Evolutionary conservation across 371 early-diverging fungal genomes (phyloP), one percentile per base, ranked within the genome.

Genomic region (Mucor saturninus): DNA sequence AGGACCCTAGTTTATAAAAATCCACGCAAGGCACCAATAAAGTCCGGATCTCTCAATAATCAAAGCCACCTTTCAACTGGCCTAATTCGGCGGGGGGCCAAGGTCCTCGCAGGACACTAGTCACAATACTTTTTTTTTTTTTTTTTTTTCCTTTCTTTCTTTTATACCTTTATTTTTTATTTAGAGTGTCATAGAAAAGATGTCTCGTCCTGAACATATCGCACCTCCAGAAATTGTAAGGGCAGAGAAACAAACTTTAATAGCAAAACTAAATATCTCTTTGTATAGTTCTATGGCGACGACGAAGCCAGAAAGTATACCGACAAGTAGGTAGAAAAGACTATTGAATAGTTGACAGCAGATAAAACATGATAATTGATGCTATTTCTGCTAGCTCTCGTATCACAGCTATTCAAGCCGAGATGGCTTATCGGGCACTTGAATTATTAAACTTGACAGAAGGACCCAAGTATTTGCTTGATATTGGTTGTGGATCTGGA

Each of bases 181-280:
- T 5, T 43, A 26, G 15, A 21, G 4, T 5, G 6, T 48, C 14
- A 21, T 26, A 48, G 28, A 28, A 39, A 11, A 28, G 15, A 95
- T 95, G 95, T 93, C 93, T 50, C 86, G 97, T 45, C 97, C 98
- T 15, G 98, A 98, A 74, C 97, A 97, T 71, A 84, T 90, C 68
- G 96, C 97, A 40, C 98, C 98, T 38, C 97, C 98, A 57, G 97
- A 98, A 83, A 91, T 97, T 62, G 95, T 93, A 87, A 70, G 9
- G 31, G 4, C 2, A 49, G 9, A 30, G 26, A 8, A 32, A 2
- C 5, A 26, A 2, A 28, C 5, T 9, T 4, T 9, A 28, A 48
- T 8, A 40, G 40, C 10, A 38, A 26, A 43, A 46, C 3, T 28
- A 46, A 10, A 57, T 70, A 73, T 78, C 13, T 15, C 10, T 39